A percentile compares a stretch with the other conserved stretches of the same genome.
phyloP scores from a whole-genome alignment of 768 basidiomycete genomes.

The Pholiota microspora region DNA sequence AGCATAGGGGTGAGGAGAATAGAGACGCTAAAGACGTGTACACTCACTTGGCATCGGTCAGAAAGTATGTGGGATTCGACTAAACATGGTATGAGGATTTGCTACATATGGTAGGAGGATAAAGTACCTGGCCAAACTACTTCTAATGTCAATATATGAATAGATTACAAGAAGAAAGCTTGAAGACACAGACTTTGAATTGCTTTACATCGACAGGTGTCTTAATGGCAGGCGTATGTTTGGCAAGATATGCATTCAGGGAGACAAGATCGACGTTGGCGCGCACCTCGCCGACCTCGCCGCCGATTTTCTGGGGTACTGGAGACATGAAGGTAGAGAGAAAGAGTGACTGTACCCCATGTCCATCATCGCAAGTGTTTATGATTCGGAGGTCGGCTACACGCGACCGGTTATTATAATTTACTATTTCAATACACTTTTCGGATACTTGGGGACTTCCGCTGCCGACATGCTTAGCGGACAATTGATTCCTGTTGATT shows the following conservation, averaged over 20 bases:
- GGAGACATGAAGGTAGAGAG: conserved; percentile 18
- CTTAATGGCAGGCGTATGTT: conserved; percentile 51
- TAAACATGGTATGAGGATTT: conserved; percentile 25
- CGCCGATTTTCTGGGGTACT: conserved; percentile 52
- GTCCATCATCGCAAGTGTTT: background rate
- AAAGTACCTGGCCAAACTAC: conserved; percentile 83
- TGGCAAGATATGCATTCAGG: conserved; percentile 64
- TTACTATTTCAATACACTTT: background rate
- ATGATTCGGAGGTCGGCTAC: conserved; percentile 5
- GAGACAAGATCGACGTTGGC: conserved; percentile 63
- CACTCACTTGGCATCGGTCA: conserved; percentile 71
- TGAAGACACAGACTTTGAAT: conserved; percentile 75
- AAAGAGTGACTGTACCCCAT: background rate
- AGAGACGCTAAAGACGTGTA: background rate
- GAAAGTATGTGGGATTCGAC: conserved; percentile 97
- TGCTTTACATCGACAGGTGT: conserved; percentile 82
- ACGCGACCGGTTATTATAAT: conserved; percentile 7
- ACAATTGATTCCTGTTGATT: background rate
- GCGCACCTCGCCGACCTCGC: conserved; percentile 73
- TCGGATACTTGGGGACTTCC: background rate
- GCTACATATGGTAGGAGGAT: background rate
- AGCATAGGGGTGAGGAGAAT: background rate
- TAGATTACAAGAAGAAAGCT: background rate
- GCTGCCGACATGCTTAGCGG: background rate
- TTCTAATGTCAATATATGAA: background rate